phyloP scores from a whole-genome alignment of 1,284 basidiomycete genomes.

The Naganishia sp. region DNA sequence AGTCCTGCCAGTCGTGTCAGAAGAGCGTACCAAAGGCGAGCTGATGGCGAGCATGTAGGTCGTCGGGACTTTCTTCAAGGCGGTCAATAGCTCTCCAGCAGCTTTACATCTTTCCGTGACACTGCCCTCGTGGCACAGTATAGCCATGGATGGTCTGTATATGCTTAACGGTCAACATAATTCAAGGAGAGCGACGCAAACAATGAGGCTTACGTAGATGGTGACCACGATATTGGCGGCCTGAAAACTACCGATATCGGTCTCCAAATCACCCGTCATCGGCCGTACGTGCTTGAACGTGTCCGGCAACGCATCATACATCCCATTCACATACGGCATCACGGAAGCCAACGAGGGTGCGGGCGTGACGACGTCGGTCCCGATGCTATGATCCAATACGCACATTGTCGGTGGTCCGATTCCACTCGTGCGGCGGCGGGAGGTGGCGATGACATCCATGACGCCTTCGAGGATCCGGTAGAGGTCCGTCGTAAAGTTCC shows the following conservation, averaged over 20 bases:
- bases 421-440: conserved; percentile 29
- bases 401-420: conserved; percentile 9
- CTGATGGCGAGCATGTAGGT: conserved; percentile 48
- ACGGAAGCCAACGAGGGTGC: conserved; percentile 39
- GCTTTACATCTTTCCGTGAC: conserved; percentile 49
- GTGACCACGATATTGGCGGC: conserved; percentile 40
- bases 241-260: conserved; percentile 48
- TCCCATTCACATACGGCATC: conserved; percentile 40
- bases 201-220: conserved; percentile 13
- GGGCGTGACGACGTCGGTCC: conserved; percentile 21
- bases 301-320: conserved; percentile 44
- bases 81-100: conserved; percentile 50
- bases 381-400: conserved; percentile 1
- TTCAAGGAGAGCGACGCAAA: background rate
- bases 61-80: conserved; percentile 46
- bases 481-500: conserved; percentile 50
- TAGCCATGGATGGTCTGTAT: conserved; percentile 52
- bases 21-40: conserved; percentile 44
- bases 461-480: conserved; percentile 52
- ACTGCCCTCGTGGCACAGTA: conserved; percentile 44
- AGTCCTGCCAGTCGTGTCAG: background rate
- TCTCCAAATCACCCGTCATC: conserved; percentile 44
- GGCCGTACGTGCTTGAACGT: conserved; percentile 43
- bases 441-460: conserved; percentile 40
- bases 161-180: conserved; percentile 36